Base-by-base conservation (phyloP, 2,329 filamentous ascomycete species). In the Exophiala viscosa region DNA sequence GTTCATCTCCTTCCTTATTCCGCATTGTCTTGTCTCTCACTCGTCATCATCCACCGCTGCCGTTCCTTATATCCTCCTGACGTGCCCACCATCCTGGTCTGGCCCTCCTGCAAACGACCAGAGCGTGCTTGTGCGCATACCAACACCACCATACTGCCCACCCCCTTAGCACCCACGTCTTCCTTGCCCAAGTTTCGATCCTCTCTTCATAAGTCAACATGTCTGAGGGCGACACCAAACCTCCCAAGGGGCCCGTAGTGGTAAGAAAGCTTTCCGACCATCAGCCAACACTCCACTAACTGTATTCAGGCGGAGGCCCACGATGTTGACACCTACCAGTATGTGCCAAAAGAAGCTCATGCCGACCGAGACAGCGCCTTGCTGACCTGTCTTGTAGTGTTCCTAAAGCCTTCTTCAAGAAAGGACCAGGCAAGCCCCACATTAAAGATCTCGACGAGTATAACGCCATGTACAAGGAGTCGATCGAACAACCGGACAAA, bases 401-500 rank as follows among this genome's bases (percentile, higher is more conserved):
- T 45, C 81, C 81, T 57, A 72, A 81, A 59, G 73, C 73, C n/a
- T 78, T 78, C 67, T 70, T 73, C 64, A 69, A 75, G 38, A 84
- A 85, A 66, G 82, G 85, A 67, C 80, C 82, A 7, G 73, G 73
- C 50, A 79, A 78, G 63, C 78, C 82, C 39, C 81, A 86, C 67
- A 64, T 85, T 50, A 75, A 77, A 60, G 75, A 76, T 62, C 66
- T 85, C 43, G 79, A 83, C 55, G 76, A 84, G 65, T 86, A 85
- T 73, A 76, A 82, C 70, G 71, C 77, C 67, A 73, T 85, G 64
- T 85, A 85, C 70, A 81, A 84, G 66, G 80, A 99, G 75, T 99
- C 93, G 43, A 96, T 99, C 69, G 85, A 86, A 64, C 78, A 93
- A 64, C 92, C 93, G 45, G 77, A 91, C 60, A 84, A 87, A 70